Percentiles rank a stretch among this genome's conserved stretches.
phyloP scores from a whole-genome alignment of 2,329 filamentous ascomycete species.

The Hymenoscyphus fructigenus region DNA sequence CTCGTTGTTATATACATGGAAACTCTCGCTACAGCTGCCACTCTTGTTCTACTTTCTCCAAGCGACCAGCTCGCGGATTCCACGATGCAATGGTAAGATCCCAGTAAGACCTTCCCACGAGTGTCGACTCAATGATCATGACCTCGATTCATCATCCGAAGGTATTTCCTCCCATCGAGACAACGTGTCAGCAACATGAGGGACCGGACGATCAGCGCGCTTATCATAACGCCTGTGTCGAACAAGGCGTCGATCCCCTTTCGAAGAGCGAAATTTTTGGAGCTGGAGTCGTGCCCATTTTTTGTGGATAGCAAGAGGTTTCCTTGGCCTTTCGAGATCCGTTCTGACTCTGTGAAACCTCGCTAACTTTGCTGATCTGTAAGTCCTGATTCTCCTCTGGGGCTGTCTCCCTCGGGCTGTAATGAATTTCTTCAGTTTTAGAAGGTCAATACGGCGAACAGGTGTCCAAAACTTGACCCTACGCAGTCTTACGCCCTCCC shows the following conservation, averaged over 20 bases:
- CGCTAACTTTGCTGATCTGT: too few relatives aligned
- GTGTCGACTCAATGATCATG: neutral
- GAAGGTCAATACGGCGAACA: too few relatives aligned
- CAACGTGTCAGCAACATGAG: neutral
- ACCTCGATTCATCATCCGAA: neutral
- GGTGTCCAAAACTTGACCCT: too few relatives aligned
- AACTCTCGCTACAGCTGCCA: neutral
- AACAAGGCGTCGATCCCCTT: neutral
- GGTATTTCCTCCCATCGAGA: neutral
- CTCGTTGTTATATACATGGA: neutral
- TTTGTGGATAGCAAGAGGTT: neutral
- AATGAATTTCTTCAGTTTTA: too few relatives aligned
- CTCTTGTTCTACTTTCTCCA: neutral
- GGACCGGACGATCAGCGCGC: neutral
- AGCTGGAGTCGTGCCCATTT: too few relatives aligned
- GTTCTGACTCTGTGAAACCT: too few relatives aligned
- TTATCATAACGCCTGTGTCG: neutral
- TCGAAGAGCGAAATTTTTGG: neutral
- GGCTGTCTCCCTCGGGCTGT: too few relatives aligned
- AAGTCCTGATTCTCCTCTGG: too few relatives aligned
- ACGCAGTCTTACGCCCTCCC: too few relatives aligned
- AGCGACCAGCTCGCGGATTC: neutral
- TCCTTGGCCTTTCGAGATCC: neutral
- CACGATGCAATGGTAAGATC: neutral
- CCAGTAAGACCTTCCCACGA: neutral